These are phyloP conservation scores for Sungouiella thailandica DNA, from an alignment of 805 yeast species.

Conservation along the genomic window DNA sequence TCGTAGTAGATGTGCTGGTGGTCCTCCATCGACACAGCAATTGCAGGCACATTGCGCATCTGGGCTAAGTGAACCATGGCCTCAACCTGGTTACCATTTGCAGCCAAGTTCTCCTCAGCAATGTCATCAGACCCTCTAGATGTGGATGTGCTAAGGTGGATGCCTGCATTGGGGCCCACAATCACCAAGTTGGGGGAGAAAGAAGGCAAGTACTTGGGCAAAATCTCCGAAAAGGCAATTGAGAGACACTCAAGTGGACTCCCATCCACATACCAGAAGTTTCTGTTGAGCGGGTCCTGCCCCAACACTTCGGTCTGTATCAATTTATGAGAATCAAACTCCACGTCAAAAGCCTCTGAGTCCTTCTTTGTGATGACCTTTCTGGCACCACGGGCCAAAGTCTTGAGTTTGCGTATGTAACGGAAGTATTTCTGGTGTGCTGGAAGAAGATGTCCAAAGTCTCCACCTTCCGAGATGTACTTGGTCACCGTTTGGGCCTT, in stretches of 20 bases:
- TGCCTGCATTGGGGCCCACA: constrained; percentile 32
- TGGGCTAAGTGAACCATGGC: constrained; percentile 17
- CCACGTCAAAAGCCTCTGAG: constrained; percentile 1
- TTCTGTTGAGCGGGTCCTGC: constrained; percentile 29
- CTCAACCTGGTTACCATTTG: constrained; percentile 5
- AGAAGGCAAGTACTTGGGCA: constrained; percentile 20
- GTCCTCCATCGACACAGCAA: constrained; percentile 24
- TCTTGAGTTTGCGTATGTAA: constrained; percentile 12
- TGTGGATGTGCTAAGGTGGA: constrained; percentile 6
- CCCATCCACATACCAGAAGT: constrained; percentile 32
- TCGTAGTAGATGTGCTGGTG: constrained; percentile 27
- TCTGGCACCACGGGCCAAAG: constrained; percentile 16
- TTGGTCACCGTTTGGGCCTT: not conserved
- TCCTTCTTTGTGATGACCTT: constrained; percentile 11
- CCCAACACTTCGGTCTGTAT: constrained; percentile 17
- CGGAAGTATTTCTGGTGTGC: constrained; percentile 27
- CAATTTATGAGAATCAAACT: not conserved
- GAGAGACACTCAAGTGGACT: constrained; percentile 21
- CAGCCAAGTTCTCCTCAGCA: constrained; percentile 5
- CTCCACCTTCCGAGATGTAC: constrained; percentile 17
- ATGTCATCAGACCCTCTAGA: constrained; percentile 3
- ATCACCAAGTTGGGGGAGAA: constrained; percentile 29
- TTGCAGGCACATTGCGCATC: constrained; percentile 14
- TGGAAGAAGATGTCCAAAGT: constrained; percentile 28
- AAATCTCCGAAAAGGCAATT: constrained; percentile 21